phyloP scores from a whole-genome alignment of 768 basidiomycete species.

The Calocera cornea region DNA sequence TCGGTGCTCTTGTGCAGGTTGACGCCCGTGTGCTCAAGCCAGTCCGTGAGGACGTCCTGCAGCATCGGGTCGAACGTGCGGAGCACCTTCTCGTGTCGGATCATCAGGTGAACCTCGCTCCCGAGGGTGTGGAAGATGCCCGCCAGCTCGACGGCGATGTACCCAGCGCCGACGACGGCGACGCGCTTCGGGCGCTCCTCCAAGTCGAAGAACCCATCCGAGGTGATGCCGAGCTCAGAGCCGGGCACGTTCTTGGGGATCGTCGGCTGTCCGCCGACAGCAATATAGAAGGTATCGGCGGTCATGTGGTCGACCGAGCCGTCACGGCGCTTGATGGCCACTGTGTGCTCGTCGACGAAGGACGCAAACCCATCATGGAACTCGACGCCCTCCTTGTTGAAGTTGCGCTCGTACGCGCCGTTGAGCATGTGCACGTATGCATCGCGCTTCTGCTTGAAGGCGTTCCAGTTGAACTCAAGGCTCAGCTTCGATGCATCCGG shows the following conservation, averaged over 20 bases:
- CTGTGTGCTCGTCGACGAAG: constrained; percentile 50
- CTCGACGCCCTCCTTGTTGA: constrained; percentile 76
- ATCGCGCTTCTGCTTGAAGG: constrained; percentile 88
- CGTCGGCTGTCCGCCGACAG: constrained; percentile 75
- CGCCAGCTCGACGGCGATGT: constrained; percentile 94
- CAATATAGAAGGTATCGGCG: constrained; percentile 66
- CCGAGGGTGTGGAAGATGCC: constrained; percentile 87
- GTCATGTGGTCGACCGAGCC: constrained; percentile 57
- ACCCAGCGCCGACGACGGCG: constrained; percentile 90
- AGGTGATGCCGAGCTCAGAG: constrained; percentile 77
- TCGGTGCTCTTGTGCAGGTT: constrained; percentile 68
- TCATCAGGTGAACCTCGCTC: constrained; percentile 81
- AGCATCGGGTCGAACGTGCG: constrained; percentile 83
- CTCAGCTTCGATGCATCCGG: constrained; percentile 28
- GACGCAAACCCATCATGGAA: constrained; percentile 66
- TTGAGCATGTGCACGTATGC: constrained; percentile 86
- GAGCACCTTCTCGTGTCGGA: constrained; percentile 78
- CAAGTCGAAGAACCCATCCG: constrained; percentile 93
- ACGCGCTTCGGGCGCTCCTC: constrained; percentile 84
- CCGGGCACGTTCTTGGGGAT: constrained; percentile 81
- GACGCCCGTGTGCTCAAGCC: constrained; percentile 94
- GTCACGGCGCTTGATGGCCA: constrained; percentile 58
- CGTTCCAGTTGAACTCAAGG: constrained; percentile 61
- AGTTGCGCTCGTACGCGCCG: constrained; percentile 81
- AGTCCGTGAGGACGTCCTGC: constrained; percentile 68